phyloP scores from a whole-genome alignment of 1,284 basidiomycete genomes.

The Leccinum idahoense region DNA sequence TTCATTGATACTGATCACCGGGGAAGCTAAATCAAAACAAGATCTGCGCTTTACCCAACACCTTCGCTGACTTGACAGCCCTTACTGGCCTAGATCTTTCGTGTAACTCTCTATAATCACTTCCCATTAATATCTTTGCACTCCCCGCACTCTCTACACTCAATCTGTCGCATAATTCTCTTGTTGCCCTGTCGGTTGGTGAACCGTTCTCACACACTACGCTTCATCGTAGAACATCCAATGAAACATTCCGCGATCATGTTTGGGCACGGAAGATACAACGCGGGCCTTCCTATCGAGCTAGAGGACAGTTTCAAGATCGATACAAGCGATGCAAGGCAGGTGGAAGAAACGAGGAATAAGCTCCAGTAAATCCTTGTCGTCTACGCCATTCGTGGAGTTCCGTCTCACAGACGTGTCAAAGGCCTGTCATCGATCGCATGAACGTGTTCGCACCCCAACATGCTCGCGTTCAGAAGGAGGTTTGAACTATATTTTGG shows the following conservation, averaged over 20 bases:
- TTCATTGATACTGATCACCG: constrained; percentile 2
- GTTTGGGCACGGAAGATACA: constrained; percentile 37
- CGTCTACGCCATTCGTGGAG: background rate
- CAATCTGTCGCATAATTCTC: constrained; percentile 66
- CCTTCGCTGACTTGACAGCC: constrained; percentile 57
- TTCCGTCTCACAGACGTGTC: background rate
- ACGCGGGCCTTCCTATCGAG: constrained; percentile 35
- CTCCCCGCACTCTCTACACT: constrained; percentile 61
- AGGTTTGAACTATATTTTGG: constrained; percentile 16
- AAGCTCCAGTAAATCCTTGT: constrained; percentile 12
- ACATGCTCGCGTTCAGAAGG: constrained; percentile 38
- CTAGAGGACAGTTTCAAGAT: constrained; percentile 23
- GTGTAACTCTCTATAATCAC: constrained; percentile 55
- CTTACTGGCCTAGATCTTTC: constrained; percentile 66
- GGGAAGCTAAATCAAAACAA: constrained; percentile 24
- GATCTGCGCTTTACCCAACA: too few species aligned
- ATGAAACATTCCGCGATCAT: constrained; percentile 24
- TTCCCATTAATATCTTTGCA: constrained; percentile 62
- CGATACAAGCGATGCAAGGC: constrained; percentile 18
- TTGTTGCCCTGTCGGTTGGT: constrained; percentile 56
- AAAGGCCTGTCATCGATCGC: constrained; percentile 37
- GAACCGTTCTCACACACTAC: constrained; percentile 36
- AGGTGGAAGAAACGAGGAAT: constrained; percentile 10
- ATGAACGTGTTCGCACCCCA: constrained; percentile 37
- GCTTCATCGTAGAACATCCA: constrained; percentile 14